Percentiles rank a stretch among this genome's conserved stretches.
Evolutionary conservation across 805 yeast species (phyloP).

Genomic region (Metschnikowia peoriensis): DNA sequence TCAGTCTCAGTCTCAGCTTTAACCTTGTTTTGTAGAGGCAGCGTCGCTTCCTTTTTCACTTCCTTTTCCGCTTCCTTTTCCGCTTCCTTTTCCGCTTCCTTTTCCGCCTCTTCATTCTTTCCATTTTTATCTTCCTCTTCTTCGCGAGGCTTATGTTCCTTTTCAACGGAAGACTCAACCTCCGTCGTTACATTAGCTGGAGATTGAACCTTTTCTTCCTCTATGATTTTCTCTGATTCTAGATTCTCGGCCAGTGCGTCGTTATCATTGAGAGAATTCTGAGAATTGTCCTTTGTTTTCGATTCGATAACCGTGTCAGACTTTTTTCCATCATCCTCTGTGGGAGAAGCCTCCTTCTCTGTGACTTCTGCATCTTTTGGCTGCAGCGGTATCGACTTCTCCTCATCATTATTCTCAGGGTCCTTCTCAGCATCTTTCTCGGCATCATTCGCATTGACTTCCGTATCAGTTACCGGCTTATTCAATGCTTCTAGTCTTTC

Average conservation of each 20-base stretch:
- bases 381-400: no score
- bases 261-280: no score
- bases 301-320: no score
- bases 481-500: conserved; percentile 1
- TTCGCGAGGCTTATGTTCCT: not conserved
- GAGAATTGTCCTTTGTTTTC: no score
- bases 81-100: not conserved
- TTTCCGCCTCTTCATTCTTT: not conserved
- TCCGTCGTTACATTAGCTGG: not conserved
- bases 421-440: not conserved
- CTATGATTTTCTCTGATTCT: not conserved
- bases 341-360: no score
- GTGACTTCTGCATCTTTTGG: no score
- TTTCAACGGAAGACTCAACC: not conserved
- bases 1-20: not conserved
- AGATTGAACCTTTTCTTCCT: not conserved
- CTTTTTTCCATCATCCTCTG: no score
- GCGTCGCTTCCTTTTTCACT: not conserved
- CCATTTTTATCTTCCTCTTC: not conserved
- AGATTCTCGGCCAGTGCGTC: no score
- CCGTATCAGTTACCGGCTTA: not conserved
- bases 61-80: not conserved
- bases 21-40: not conserved
- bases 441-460: not conserved
- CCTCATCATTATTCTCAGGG: not conserved